Conservation (phyloP, 1,284 basidiomycete species). For the Ganoderma leucocontextum region DNA sequence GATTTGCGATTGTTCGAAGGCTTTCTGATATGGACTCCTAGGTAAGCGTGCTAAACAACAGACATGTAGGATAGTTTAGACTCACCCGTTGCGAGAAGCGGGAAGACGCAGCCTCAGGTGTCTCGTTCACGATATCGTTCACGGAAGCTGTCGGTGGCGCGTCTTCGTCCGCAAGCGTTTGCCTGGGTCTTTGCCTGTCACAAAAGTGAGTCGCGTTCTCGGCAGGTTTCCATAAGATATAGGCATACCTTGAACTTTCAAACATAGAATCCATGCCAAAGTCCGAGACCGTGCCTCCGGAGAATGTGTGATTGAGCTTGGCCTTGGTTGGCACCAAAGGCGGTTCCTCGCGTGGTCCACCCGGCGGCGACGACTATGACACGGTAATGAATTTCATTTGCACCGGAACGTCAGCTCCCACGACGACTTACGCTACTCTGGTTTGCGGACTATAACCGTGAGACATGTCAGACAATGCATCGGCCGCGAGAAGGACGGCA, state of each 20-base stretch:
- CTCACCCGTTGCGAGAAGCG: constrained; percentile 56
- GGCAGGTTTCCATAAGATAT: too few species aligned
- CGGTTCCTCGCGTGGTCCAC: constrained; percentile 71
- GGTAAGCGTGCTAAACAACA: background rate
- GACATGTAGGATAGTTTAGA: constrained; percentile 17
- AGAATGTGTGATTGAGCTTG: constrained; percentile 72
- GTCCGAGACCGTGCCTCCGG: constrained; percentile 67
- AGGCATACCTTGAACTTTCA: constrained; percentile 63
- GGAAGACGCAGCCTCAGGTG: constrained; percentile 47
- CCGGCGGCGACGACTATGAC: constrained; percentile 59
- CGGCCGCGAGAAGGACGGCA: constrained; percentile 23
- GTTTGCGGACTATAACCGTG: constrained; percentile 57
- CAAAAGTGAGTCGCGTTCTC: background rate
- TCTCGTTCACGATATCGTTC: constrained; percentile 73
- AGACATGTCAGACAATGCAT: constrained; percentile 11
- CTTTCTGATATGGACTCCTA: constrained; percentile 34
- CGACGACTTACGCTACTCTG: constrained; percentile 58
- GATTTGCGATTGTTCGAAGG: constrained; percentile 42
- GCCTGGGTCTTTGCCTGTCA: constrained; percentile 55
- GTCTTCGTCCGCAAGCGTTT: constrained; percentile 72
- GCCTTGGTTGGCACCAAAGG: constrained; percentile 79
- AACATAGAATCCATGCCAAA: constrained; percentile 86
- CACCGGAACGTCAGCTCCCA: background rate
- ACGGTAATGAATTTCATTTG: constrained; percentile 18
- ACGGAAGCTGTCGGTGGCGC: constrained; percentile 77